Percentiles rank a stretch among this genome's conserved stretches.
phyloP scores from a whole-genome alignment of 225 moss, liverwort and hornwort species.

The Anthoceros angustus region DNA sequence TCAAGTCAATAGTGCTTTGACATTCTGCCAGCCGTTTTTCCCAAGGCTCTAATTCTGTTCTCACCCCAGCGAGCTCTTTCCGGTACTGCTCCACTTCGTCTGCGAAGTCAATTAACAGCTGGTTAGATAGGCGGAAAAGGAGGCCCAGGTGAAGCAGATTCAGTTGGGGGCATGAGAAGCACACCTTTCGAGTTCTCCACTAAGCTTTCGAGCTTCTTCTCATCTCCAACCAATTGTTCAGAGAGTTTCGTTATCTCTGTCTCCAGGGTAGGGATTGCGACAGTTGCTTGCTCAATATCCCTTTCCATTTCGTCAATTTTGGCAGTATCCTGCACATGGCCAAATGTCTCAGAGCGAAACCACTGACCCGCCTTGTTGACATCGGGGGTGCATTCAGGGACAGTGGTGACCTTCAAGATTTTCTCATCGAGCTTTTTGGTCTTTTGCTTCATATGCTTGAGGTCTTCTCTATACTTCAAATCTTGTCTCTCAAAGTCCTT shows the following conservation, averaged over 20 bases:
- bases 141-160: neutral
- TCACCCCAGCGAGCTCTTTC: conserved; percentile 38
- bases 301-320: conserved; percentile 63
- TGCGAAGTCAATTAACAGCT: conserved; percentile 11
- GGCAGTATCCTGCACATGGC: conserved; percentile 42
- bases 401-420: conserved; percentile 40
- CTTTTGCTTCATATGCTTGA: conserved; percentile 85
- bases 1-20: conserved; percentile 60
- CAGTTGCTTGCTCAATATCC: conserved; percentile 54
- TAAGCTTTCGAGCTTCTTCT: conserved; percentile 56
- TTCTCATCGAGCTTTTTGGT: conserved; percentile 87
- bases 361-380: conserved; percentile 7
- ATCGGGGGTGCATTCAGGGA: neutral
- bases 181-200: conserved; percentile 76
- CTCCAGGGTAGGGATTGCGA: conserved; percentile 65
- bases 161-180: neutral
- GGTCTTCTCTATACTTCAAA: conserved; percentile 89
- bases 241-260: conserved; percentile 42
- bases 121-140: neutral
- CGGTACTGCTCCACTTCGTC: conserved; percentile 68
- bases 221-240: conserved; percentile 59
- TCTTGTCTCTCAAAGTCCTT: conserved; percentile 85
- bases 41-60: conserved; percentile 85
- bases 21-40: conserved; percentile 79
- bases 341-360: neutral